Evolutionary conservation across 768 basidiomycete species (phyloP).

Genomic region (Boletus sensibilis): DNA sequence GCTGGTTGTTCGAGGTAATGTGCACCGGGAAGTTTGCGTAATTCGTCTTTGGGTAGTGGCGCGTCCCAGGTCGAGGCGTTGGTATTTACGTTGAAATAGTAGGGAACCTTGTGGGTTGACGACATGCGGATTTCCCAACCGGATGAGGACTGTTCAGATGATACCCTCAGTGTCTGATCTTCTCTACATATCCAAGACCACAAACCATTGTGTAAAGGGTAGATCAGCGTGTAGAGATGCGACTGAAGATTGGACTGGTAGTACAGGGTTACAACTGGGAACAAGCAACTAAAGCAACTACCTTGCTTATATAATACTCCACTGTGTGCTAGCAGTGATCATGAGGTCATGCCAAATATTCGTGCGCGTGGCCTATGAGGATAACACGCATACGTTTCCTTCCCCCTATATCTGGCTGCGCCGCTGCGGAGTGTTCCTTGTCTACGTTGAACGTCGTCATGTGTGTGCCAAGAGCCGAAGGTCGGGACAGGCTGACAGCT

Average conservation of each 20-base stretch:
- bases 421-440: too few relatives aligned
- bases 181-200: neutral
- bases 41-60: slow-evolving; percentile 61
- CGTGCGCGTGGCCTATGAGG: neutral
- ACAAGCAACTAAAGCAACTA: neutral
- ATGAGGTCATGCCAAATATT: too few relatives aligned
- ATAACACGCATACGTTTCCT: neutral
- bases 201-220: slow-evolving; percentile 23
- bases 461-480: neutral
- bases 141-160: slow-evolving; percentile 19
- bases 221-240: slow-evolving; percentile 13
- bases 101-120: slow-evolving; percentile 70
- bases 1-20: slow-evolving; percentile 44
- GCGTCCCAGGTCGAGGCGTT: slow-evolving; percentile 78
- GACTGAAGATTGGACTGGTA: neutral
- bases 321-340: too few relatives aligned
- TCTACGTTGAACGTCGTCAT: neutral
- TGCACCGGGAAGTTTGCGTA: slow-evolving; percentile 66
- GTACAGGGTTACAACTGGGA: neutral
- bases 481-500: neutral
- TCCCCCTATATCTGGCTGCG: too few relatives aligned
- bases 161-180: slow-evolving; percentile 7
- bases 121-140: slow-evolving; percentile 90
- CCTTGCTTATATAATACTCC: slow-evolving; percentile 16
- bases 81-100: slow-evolving; percentile 81